Evolutionary conservation across 768 basidiomycete species (phyloP).

Genomic region (Pulveroboletus frians): DNA sequence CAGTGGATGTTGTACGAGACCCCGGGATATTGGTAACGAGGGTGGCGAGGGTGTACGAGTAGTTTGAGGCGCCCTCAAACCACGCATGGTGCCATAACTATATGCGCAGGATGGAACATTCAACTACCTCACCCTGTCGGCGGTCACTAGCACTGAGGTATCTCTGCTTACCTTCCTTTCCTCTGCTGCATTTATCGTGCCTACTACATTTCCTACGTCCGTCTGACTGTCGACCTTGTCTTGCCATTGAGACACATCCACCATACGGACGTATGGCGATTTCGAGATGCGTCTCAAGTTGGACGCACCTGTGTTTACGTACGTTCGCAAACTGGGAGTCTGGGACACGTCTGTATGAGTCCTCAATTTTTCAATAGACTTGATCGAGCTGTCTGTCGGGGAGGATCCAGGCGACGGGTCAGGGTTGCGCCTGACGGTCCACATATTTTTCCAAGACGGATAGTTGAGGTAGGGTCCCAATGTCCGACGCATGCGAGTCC

Average conservation of each 20-base stretch:
- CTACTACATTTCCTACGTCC: slow-evolving; percentile 64
- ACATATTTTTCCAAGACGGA: too few species aligned
- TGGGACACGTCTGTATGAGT: slow-evolving; percentile 31
- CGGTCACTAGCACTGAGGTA: slow-evolving; percentile 60
- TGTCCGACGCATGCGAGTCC: too few species aligned
- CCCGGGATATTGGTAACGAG: slow-evolving; percentile 67
- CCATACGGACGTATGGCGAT: too few species aligned
- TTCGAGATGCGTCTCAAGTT: slow-evolving; percentile 45
- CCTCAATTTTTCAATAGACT: slow-evolving; percentile 42
- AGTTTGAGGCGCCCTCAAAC: slow-evolving; percentile 54
- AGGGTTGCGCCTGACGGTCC: slow-evolving; percentile 4
- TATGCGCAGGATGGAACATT: slow-evolving; percentile 71
- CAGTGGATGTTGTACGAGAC: slow-evolving; percentile 78
- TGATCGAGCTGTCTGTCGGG: slow-evolving; percentile 13
- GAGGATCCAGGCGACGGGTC: not conserved
- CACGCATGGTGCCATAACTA: not conserved
- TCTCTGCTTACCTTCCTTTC: slow-evolving; percentile 75
- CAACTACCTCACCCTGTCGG: slow-evolving; percentile 72
- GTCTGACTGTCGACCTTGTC: too few species aligned
- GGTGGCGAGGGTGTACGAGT: slow-evolving; percentile 55
- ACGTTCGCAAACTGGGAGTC: slow-evolving; percentile 40
- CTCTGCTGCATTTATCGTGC: slow-evolving; percentile 73
- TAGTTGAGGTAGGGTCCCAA: too few species aligned
- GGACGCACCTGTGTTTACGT: slow-evolving; percentile 53
- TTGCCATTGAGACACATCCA: too few species aligned